Percentiles rank a stretch among this genome's conserved stretches.
Evolutionary conservation across 176 grass and related monocot species (phyloP).

Genomic region (Alloteropsis semialata): DNA sequence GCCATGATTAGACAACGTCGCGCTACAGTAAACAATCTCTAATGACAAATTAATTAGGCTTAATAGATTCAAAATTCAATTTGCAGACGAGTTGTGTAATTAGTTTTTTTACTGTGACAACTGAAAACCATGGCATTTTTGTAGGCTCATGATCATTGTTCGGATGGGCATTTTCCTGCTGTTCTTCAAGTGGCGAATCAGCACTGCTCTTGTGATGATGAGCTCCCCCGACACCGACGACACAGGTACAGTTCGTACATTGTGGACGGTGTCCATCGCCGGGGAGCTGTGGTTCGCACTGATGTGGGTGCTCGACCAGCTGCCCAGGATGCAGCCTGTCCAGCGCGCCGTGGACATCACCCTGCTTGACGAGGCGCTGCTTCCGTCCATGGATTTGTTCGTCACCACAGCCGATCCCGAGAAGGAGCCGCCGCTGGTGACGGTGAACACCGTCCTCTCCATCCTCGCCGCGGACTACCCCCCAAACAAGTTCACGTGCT

Average conservation of each 20-base stretch:
- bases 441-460: constrained; percentile 30
- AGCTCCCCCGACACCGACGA: no score
- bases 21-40: no score
- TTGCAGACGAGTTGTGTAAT: no score
- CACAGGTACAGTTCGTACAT: no score
- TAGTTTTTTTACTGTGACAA: no score
- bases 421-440: constrained; percentile 28
- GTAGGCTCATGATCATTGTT: constrained; percentile 11
- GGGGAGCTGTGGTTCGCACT: constrained; percentile 31
- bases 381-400: constrained; percentile 10
- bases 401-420: constrained; percentile 16
- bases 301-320: constrained; percentile 34
- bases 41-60: no score
- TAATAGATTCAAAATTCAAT: no score
- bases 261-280: background rate
- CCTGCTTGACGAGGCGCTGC: background rate
- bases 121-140: background rate
- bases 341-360: background rate
- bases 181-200: constrained; percentile 38
- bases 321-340: constrained; percentile 21
- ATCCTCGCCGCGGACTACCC: constrained; percentile 33
- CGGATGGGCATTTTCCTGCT: constrained; percentile 28
- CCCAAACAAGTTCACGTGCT: constrained; percentile 14
- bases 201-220: background rate
- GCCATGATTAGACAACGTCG: no score